A percentile compares a stretch with the other conserved stretches of the same genome.
phyloP scores from a whole-genome alignment of 805 yeast species.

The Blastobotrys attinorum region DNA sequence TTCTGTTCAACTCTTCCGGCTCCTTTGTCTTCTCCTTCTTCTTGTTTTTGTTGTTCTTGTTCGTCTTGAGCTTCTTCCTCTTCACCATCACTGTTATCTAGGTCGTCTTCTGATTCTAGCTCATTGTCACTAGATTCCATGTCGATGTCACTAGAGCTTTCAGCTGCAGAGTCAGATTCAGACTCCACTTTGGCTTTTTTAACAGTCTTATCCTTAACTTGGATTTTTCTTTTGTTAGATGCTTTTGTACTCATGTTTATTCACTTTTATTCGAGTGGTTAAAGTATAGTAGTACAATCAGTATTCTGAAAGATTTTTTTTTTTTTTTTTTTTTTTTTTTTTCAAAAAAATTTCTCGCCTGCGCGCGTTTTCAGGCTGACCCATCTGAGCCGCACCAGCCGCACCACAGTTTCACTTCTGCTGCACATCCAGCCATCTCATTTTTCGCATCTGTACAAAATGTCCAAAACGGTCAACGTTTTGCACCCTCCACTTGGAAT shows the following conservation, averaged over 20 bases:
- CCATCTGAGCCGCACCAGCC: too few relatives aligned
- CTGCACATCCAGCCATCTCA: too few relatives aligned
- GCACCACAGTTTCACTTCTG: too few relatives aligned
- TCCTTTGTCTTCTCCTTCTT: slow-evolving; percentile 27
- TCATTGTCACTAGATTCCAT: slow-evolving; percentile 10
- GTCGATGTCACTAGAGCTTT: slow-evolving; percentile 5
- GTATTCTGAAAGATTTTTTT: not conserved
- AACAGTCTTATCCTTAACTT: not conserved
- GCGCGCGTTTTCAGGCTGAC: too few relatives aligned
- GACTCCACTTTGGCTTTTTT: slow-evolving; percentile 2
- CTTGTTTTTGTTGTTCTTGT: slow-evolving; percentile 20
- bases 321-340: not conserved
- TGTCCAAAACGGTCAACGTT: too few relatives aligned
- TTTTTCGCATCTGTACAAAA: too few relatives aligned
- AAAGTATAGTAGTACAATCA: not conserved
- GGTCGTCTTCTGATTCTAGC: slow-evolving; percentile 8
- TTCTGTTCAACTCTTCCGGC: slow-evolving; percentile 74
- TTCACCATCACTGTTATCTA: slow-evolving; percentile 19
- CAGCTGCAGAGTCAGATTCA: slow-evolving; percentile 4
- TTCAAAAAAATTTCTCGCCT: not conserved
- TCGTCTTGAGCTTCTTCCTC: slow-evolving; percentile 27
- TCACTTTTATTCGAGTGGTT: too few relatives aligned
- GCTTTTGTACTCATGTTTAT: not conserved
- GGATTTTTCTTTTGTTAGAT: not conserved
- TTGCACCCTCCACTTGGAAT: too few relatives aligned